Evolutionary conservation across 106 monocot genomes (phyloP).

Genomic region (Gastrodia elata): DNA sequence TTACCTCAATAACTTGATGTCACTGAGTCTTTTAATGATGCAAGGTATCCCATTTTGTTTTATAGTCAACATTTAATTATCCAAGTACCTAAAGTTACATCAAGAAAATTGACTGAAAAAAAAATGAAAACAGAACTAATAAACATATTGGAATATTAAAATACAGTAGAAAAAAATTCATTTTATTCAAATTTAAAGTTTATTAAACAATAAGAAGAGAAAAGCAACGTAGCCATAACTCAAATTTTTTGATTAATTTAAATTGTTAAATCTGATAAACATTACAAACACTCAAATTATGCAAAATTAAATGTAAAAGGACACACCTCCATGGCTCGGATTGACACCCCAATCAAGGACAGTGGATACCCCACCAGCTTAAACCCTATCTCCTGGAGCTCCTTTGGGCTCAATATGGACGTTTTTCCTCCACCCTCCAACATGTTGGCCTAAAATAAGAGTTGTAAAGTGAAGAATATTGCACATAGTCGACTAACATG

Average conservation of each 20-base stretch:
- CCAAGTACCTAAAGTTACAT: too few species aligned
- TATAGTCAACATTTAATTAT: too few species aligned
- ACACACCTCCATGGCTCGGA: conserved; percentile 93
- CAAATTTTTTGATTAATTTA: neutral
- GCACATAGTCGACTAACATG: neutral
- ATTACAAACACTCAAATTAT: neutral
- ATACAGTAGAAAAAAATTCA: neutral
- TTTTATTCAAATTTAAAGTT: neutral
- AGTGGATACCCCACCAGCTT: conserved; percentile 77
- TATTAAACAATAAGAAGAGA: neutral
- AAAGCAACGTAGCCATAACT: neutral
- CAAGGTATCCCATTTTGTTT: too few species aligned
- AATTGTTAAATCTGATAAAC: neutral
- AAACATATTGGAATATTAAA: neutral
- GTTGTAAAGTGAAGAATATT: neutral
- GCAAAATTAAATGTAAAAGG: conserved; percentile 2
- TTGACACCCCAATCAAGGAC: conserved; percentile 90
- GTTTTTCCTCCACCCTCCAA: conserved; percentile 99
- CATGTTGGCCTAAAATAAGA: conserved; percentile 81
- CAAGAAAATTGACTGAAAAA: too few species aligned
- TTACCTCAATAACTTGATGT: too few species aligned
- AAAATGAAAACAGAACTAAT: neutral
- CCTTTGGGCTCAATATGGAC: conserved; percentile 72
- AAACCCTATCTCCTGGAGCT: conserved; percentile 85
- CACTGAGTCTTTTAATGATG: too few species aligned